Evolutionary conservation across 2,329 filamentous ascomycete species (phyloP).

Genomic region (Allantophomopsis cytisporea): DNA sequence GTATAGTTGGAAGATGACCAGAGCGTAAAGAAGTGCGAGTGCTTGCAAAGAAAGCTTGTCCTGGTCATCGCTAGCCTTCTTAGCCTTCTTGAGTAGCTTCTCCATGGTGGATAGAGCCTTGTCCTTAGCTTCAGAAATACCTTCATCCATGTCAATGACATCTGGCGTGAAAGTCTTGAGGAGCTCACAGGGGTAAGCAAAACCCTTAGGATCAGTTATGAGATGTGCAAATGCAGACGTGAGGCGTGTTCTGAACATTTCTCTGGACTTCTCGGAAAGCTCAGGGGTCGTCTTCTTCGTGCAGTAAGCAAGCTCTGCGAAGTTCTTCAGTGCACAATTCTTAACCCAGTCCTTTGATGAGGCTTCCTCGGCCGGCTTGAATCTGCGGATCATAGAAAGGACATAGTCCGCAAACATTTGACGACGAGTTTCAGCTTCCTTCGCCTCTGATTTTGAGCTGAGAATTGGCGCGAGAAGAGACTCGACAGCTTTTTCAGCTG

Average conservation of each 20-base stretch:
- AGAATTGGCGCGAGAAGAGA: slow-evolving; percentile 29
- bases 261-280: slow-evolving; percentile 37
- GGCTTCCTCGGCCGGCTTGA: slow-evolving; percentile 10
- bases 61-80: slow-evolving; percentile 18
- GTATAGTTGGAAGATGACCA: slow-evolving; percentile 80
- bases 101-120: slow-evolving; percentile 37
- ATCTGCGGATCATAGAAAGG: slow-evolving; percentile 14
- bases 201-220: slow-evolving; percentile 36
- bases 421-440: slow-evolving; percentile 15
- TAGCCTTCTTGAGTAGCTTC: slow-evolving; percentile 32
- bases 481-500: slow-evolving; percentile 27
- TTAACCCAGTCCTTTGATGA: slow-evolving; percentile 10
- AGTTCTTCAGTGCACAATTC: slow-evolving; percentile 11
- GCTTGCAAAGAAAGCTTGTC: slow-evolving; percentile 32
- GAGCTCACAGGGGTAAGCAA: slow-evolving; percentile 23
- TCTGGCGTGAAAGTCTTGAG: slow-evolving; percentile 11
- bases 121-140: slow-evolving; percentile 35
- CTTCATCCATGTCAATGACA: slow-evolving; percentile 39
- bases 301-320: slow-evolving; percentile 42
- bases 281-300: slow-evolving; percentile 25
- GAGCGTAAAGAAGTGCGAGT: slow-evolving; percentile 67
- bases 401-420: slow-evolving; percentile 18
- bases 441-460: slow-evolving; percentile 6
- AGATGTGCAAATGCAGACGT: slow-evolving; percentile 44
- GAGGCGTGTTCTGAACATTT: slow-evolving; percentile 40